A percentile compares a stretch with the other conserved stretches of the same genome.
Evolutionary conservation across 257 asterid genomes (phyloP).

Genomic region (Plantago major): DNA sequence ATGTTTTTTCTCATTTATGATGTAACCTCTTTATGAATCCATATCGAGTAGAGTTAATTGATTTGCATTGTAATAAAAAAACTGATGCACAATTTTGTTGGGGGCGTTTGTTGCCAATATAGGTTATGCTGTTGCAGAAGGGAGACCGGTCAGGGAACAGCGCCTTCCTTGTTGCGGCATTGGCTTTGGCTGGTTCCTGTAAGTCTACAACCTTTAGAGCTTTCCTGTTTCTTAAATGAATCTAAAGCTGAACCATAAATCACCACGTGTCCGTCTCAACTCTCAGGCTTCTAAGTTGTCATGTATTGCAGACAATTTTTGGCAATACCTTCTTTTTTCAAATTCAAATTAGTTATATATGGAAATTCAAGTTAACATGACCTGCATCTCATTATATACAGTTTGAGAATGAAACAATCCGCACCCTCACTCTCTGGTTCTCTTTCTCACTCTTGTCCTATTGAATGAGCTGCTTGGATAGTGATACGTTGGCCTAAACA

Average conservation of each 20-base stretch:
- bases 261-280: not conserved
- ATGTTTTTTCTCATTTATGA: not conserved
- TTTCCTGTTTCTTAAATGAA: slow-evolving; percentile 8
- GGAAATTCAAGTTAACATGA: too few relatives aligned
- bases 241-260: not conserved
- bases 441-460: too few relatives aligned
- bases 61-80: not conserved
- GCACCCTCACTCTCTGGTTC: too few relatives aligned
- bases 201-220: slow-evolving; percentile 20
- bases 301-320: too few relatives aligned
- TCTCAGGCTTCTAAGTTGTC: too few relatives aligned
- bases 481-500: too few relatives aligned
- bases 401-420: too few relatives aligned
- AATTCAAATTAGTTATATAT: too few relatives aligned
- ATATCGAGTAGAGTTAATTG: not conserved
- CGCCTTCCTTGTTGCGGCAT: slow-evolving; percentile 84
- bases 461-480: too few relatives aligned
- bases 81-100: not conserved
- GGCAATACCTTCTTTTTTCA: too few relatives aligned
- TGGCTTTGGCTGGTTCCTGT: slow-evolving; percentile 89
- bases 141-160: slow-evolving; percentile 51
- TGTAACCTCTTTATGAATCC: not conserved
- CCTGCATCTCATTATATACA: too few relatives aligned
- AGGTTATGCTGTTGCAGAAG: slow-evolving; percentile 73
- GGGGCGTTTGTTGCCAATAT: slow-evolving; percentile 12